Evolutionary conservation across 2,329 filamentous ascomycete species (phyloP).

Genomic region (Lasiodiplodia sp.): DNA sequence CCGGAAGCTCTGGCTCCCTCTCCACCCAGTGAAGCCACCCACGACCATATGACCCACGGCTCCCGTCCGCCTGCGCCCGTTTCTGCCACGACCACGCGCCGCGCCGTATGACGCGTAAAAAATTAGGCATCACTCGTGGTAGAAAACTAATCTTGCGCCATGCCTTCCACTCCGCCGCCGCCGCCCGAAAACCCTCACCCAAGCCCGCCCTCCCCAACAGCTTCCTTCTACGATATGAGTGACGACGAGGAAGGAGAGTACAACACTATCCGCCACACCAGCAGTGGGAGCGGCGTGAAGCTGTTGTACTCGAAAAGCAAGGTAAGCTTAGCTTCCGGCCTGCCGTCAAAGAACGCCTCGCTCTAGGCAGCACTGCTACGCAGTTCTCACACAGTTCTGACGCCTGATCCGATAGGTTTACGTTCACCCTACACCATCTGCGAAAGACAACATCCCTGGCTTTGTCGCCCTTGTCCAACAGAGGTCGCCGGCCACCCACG

Average conservation of each 20-base stretch:
- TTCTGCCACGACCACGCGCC: constrained; percentile 22
- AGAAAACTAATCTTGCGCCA: constrained; percentile 9
- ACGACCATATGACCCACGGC: constrained; percentile 21
- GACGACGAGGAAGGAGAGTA: constrained; percentile 97
- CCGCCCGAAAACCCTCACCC: constrained; percentile 29
- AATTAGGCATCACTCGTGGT: constrained; percentile 11
- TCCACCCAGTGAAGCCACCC: constrained; percentile 6
- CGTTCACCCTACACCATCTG: constrained; percentile 88
- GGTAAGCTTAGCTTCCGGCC: constrained; percentile 53
- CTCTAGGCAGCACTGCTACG: constrained; percentile 14
- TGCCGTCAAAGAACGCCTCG: constrained; percentile 35
- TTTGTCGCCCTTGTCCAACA: constrained; percentile 95
- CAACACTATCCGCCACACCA: constrained; percentile 85
- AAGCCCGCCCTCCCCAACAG: constrained; percentile 73
- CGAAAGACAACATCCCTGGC: constrained; percentile 94
- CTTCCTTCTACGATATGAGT: constrained; percentile 93
- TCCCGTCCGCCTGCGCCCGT: constrained; percentile 12
- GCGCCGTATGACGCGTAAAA: constrained; percentile 22
- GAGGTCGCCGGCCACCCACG: constrained; percentile 57
- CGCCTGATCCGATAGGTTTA: constrained; percentile 71
- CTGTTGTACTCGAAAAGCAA: constrained; percentile 97
- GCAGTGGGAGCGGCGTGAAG: constrained; percentile 84
- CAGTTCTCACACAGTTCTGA: constrained; percentile 31
- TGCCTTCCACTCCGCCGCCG: constrained; percentile 11
- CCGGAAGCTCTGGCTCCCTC: constrained; percentile 8